Percentiles rank a stretch among this genome's conserved stretches.
Evolutionary conservation across 163 green algal species (phyloP).

Genomic region (Chlorella variabilis): DNA sequence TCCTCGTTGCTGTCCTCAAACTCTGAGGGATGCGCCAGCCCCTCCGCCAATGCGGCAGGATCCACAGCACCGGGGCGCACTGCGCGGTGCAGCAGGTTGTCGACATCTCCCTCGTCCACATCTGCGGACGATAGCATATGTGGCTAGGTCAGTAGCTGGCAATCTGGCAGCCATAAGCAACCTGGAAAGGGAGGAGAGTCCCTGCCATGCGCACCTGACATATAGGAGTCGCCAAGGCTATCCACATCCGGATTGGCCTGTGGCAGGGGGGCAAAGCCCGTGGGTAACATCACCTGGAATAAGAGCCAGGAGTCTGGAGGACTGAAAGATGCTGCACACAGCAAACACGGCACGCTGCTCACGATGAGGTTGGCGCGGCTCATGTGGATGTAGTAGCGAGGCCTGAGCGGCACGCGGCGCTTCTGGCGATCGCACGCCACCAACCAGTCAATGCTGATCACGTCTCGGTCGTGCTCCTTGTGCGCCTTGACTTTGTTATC

Average conservation of each 20-base stretch:
- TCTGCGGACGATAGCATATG: neutral
- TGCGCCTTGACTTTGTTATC: neutral
- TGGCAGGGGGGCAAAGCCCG: neutral
- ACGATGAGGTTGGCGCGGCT: constrained; percentile 4
- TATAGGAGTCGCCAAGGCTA: neutral
- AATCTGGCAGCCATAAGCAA: neutral
- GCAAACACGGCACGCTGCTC: too few species aligned
- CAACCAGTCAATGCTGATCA: constrained; percentile 24
- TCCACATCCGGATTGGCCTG: constrained; percentile 15
- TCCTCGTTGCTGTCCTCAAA: neutral
- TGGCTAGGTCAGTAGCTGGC: neutral
- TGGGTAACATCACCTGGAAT: too few species aligned
- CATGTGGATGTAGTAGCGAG: constrained; percentile 24
- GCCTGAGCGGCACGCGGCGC: constrained; percentile 2
- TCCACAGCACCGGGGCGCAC: neutral
- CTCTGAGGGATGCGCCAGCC: neutral
- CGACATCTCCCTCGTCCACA: constrained; percentile 8
- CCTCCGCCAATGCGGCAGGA: neutral
- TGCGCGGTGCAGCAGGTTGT: constrained; percentile 3
- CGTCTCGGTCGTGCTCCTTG: neutral
- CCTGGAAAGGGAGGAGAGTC: too few species aligned
- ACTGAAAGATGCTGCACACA: too few species aligned
- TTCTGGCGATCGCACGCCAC: neutral
- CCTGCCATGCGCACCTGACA: neutral
- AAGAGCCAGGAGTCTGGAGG: too few species aligned